These are phyloP conservation scores for Durotheca rogersii DNA, from an alignment of 495 filamentous ascomycete genomes.

Conservation along the genomic window DNA sequence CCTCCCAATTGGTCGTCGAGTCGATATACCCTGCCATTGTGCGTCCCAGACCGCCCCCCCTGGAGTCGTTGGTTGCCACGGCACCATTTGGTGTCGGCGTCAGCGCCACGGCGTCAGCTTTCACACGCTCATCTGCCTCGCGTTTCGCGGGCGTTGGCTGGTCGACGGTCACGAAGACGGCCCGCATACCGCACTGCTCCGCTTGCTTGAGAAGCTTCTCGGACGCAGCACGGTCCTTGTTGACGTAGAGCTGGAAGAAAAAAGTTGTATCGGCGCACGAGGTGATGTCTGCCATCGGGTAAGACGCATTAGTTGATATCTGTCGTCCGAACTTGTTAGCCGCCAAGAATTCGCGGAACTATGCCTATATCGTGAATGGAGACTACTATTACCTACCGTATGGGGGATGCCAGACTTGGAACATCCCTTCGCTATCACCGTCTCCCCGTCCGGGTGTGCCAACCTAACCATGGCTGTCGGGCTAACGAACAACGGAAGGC, in stretches of 20 bases:
- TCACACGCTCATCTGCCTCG: slow-evolving; percentile 57
- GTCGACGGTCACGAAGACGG: slow-evolving; percentile 68
- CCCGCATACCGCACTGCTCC: slow-evolving; percentile 60
- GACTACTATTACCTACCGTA: too few species aligned
- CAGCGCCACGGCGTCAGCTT: slow-evolving; percentile 55
- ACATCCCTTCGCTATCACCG: slow-evolving; percentile 65
- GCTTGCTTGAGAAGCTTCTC: slow-evolving; percentile 61
- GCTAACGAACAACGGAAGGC: slow-evolving; percentile 66
- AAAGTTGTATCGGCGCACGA: too few species aligned
- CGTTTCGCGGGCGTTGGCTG: slow-evolving; percentile 64
- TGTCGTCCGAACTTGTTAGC: too few species aligned
- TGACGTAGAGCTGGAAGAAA: slow-evolving; percentile 84
- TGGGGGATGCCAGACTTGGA: slow-evolving; percentile 48
- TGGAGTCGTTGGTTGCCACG: slow-evolving; percentile 61
- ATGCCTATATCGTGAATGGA: too few species aligned
- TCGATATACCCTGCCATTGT: slow-evolving; percentile 75
- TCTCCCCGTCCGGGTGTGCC: slow-evolving; percentile 71
- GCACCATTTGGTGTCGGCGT: slow-evolving; percentile 62
- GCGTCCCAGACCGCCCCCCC: slow-evolving; percentile 68
- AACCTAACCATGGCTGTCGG: slow-evolving; percentile 76
- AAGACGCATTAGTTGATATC: slow-evolving; percentile 73
- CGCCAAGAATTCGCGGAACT: too few species aligned
- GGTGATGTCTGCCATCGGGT: slow-evolving; percentile 62
- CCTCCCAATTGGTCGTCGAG: slow-evolving; percentile 72
- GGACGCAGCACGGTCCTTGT: slow-evolving; percentile 68